Base-by-base conservation (phyloP, 1,284 basidiomycete species). In the Ceratobasidium theobromae region DNA sequence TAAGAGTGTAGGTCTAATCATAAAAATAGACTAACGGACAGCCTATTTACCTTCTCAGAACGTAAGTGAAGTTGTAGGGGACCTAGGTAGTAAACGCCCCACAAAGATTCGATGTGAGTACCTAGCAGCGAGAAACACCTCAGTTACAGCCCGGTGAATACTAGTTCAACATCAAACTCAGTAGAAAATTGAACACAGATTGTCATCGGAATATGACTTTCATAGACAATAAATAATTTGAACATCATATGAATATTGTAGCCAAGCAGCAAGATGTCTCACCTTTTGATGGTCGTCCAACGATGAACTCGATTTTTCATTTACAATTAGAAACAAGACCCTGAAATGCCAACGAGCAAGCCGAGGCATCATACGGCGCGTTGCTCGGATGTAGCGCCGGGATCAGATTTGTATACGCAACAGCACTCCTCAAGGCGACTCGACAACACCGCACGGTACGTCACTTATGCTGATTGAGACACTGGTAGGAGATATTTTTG, bases 1-100 rank as follows among this genome's bases (percentile, higher is more conserved):
- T 70, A 40, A 67, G 66, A 38, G 53, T 65, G 71, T n/a, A 57
- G 67, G 65, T 73, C 68, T 79, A 79, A 79, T 79, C 78, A 77
- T 78, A 49, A 16, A 27, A 62, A 49, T 38, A 16, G 33, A 1
- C 16, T 12, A 32, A 33, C 12, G 16, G 8, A 27, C 28, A 16
- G 25, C 9, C 8, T 18, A 53, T 43, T 46, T 46, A 45, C 40
- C 12, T n/a, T 8, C 16, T 38, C 6, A 16, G 16, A 38, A 38
- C 16, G 8, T 16, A 28, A 33, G 6, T 35, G 28, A 23, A n/a
- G n/a, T n/a, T n/a, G n/a, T n/a, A n/a, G n/a, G n/a, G n/a, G n/a
- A 30, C 35, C 16, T 16, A 16, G 6, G 8, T 38, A 38, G 35
- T 16, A 38, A 38, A 38, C 8, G 35, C n/a, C n/a, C n/a, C n/a